Percentiles rank a stretch among this genome's conserved stretches.
Evolutionary conservation across 139 green algal genomes (phyloP).

Genomic region (Chlorella sorokiniana): DNA sequence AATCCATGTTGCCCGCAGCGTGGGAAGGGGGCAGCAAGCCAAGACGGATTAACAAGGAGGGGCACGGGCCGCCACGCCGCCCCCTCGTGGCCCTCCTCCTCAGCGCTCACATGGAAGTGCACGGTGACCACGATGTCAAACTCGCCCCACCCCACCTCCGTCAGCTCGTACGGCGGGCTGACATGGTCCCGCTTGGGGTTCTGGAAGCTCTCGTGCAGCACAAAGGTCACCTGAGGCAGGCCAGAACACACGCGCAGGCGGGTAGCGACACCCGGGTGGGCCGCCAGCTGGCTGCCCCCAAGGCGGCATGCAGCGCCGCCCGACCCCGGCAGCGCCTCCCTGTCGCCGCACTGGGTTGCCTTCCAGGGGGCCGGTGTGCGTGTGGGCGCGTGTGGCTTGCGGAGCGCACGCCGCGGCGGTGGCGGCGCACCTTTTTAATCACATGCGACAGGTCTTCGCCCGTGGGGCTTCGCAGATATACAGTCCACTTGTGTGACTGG

Average conservation of each 20-base stretch:
- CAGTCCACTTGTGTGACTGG: constrained; percentile 88
- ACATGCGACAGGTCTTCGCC: constrained; percentile 84
- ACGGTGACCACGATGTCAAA: constrained; percentile 86
- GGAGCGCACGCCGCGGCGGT: background rate
- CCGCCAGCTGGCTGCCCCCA: background rate
- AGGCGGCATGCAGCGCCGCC: too few species aligned
- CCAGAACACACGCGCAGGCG: background rate
- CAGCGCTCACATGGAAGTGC: constrained; percentile 15
- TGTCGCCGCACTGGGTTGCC: background rate
- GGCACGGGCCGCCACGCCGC: background rate
- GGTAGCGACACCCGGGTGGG: background rate
- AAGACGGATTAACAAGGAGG: too few species aligned
- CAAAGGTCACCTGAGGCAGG: constrained; percentile 79
- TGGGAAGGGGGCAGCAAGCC: too few species aligned
- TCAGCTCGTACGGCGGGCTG: constrained; percentile 61
- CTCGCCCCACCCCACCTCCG: constrained; percentile 95
- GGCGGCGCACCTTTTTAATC: constrained; percentile 61
- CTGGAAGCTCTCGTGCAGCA: constrained; percentile 89
- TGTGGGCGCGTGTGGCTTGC: background rate
- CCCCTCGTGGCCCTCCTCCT: background rate
- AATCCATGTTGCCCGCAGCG: too few species aligned
- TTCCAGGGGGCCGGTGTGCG: background rate
- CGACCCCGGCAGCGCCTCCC: too few species aligned
- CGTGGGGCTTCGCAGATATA: constrained; percentile 81
- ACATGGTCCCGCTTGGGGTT: constrained; percentile 69